Conservation (phyloP, 495 filamentous ascomycete genomes). For the Penicillium ochrochloron region DNA sequence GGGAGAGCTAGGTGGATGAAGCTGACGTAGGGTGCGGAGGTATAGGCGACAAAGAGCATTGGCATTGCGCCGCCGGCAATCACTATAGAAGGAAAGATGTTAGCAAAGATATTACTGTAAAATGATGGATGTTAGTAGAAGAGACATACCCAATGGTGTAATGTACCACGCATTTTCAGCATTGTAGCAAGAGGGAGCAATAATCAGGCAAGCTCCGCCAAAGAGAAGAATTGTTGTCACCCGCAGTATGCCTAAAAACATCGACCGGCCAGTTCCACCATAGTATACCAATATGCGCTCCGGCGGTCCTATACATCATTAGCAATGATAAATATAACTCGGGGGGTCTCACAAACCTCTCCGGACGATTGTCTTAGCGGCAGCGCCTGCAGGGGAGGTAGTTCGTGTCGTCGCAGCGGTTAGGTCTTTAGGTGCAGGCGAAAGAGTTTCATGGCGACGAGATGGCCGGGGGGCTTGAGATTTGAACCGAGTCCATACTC, state of each 20-base stretch:
- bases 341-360: constrained; percentile 33
- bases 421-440: constrained; percentile 30
- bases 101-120: background rate
- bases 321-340: background rate
- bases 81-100: constrained; percentile 42
- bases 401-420: constrained; percentile 16
- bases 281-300: constrained; percentile 74
- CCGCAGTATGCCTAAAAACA: constrained; percentile 70
- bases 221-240: constrained; percentile 73
- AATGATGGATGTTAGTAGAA: background rate
- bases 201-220: constrained; percentile 61
- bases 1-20: constrained; percentile 73
- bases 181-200: constrained; percentile 62
- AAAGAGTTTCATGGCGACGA: constrained; percentile 30
- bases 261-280: constrained; percentile 66
- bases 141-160: constrained; percentile 47
- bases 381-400: constrained; percentile 22
- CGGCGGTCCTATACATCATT: constrained; percentile 37
- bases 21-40: constrained; percentile 71
- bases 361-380: constrained; percentile 35
- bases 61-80: constrained; percentile 64
- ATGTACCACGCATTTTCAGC: constrained; percentile 52
- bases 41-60: constrained; percentile 67
- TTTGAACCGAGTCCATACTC: constrained; percentile 39
- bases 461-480: constrained; percentile 33